Evolutionary conservation across 2,329 filamentous ascomycete genomes (phyloP), one percentile per base, ranked within the genome.

Genomic region (Beauveria sp.): DNA sequence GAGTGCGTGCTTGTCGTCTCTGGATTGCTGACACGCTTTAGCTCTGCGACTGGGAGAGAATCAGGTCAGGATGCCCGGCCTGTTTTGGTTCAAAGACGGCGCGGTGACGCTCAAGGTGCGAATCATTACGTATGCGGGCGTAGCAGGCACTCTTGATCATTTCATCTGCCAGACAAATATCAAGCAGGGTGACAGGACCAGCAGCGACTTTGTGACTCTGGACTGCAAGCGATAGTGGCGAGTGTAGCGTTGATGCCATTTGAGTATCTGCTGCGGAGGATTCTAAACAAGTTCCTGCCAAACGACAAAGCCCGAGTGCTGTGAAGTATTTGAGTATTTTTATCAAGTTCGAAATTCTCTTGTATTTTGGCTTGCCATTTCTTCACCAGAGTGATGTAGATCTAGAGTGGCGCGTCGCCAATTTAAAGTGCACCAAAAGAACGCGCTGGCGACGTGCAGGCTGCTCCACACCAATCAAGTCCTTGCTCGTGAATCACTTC

Each of bases 141-240:
- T 59, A 42, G 47, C 38, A 40, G 57, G 57, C 24, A 43, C 38
- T 34, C 46, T 59, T 34, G 47, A 59, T 43, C n/a, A 59, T n/a
- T 59, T 51, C 12, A 52, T 34, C 24, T 59, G 57, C 26, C 57
- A 59, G 57, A 28, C 57, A 5, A 59, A 43, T 18, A 52, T 59
- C 18, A 52, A 54, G 58, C 50, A 54, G 22, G 58, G 49, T 6
- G 58, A 60, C 43, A 40, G 58, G 58, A 28, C 58, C 16, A 60
- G 51, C 30, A 55, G 50, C 30, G 58, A 60, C 22, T 45, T 54
- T 47, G 51, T 60, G 16, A 45, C 46, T 30, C n/a, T 59, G 22
- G 38, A 59, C 10, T 59, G 57, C 14, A 52, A 34, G 47, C 46
- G 56, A 52, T 59, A 45, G 14, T n/a, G 46, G 20, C 3, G 26